A percentile compares a stretch with the other conserved stretches of the same genome.
Evolutionary conservation across 495 filamentous ascomycete species (phyloP).

Genomic region (Hapsidospora chrysogenum): DNA sequence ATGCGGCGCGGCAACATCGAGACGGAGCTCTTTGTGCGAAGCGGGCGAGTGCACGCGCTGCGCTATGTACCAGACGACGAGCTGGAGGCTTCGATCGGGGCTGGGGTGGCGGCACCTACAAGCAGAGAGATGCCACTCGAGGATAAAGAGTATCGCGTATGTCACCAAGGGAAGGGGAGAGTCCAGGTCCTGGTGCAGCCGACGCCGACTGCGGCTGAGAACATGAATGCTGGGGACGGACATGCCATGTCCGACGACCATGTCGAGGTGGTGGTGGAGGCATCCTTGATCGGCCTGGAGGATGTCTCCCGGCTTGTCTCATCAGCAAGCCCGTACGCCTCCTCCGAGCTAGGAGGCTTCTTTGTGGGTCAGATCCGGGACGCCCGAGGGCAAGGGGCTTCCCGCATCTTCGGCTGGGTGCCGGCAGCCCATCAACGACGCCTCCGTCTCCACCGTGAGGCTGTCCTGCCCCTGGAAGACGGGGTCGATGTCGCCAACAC

Average conservation of each 20-base stretch:
- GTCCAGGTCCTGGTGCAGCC: too few species aligned
- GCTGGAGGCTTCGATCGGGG: neutral
- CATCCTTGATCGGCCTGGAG: neutral
- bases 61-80: neutral
- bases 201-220: too few species aligned
- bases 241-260: neutral
- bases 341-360: neutral
- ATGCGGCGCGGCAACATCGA: neutral
- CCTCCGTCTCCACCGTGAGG: neutral
- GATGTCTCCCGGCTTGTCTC: neutral
- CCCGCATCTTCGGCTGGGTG: neutral
- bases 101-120: too few species aligned
- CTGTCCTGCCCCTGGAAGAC: constrained; percentile 9
- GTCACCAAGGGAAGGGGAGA: too few species aligned
- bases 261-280: neutral
- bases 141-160: too few species aligned
- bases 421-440: neutral
- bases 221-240: too few species aligned
- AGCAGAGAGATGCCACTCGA: too few species aligned
- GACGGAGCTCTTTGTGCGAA: neutral
- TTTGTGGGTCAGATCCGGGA: neutral
- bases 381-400: neutral
- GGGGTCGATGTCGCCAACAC: constrained; percentile 13
- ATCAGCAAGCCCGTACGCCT: too few species aligned
- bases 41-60: neutral